These are phyloP conservation scores for Pseudovirgaria hyperparasitica DNA, from an alignment of 2,329 filamentous ascomycete species.

Conservation along the genomic window DNA sequence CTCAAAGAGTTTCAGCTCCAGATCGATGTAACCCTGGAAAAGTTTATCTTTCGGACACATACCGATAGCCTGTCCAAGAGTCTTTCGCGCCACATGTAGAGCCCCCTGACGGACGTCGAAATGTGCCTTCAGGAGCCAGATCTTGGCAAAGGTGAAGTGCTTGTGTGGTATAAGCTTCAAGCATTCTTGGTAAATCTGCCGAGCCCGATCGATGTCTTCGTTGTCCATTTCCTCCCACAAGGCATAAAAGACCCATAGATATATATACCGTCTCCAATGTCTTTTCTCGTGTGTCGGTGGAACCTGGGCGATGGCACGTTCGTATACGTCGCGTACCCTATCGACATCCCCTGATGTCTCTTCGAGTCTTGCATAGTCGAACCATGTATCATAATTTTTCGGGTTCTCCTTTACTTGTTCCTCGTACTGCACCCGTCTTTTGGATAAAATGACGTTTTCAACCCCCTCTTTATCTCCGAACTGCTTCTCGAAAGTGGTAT, in stretches of 20 bases:
- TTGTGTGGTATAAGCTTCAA: slow-evolving; percentile 85
- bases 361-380: slow-evolving; percentile 85
- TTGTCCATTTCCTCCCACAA: slow-evolving; percentile 86
- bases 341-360: slow-evolving; percentile 74
- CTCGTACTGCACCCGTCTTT: slow-evolving; percentile 85
- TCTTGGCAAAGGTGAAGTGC: slow-evolving; percentile 92
- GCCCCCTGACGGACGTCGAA: slow-evolving; percentile 86
- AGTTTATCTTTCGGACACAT: slow-evolving; percentile 94
- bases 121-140: slow-evolving; percentile 88
- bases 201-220: slow-evolving; percentile 63
- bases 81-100: slow-evolving; percentile 69
- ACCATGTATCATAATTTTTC: slow-evolving; percentile 95
- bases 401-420: slow-evolving; percentile 87
- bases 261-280: slow-evolving; percentile 95
- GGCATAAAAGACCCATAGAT: slow-evolving; percentile 95
- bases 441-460: slow-evolving; percentile 90
- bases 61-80: slow-evolving; percentile 78
- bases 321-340: slow-evolving; percentile 82
- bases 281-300: slow-evolving; percentile 93
- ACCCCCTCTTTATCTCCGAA: slow-evolving; percentile 89
- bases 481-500: slow-evolving; percentile 97
- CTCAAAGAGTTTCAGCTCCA: slow-evolving; percentile 89
- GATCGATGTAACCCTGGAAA: slow-evolving; percentile 84
- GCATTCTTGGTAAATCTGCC: slow-evolving; percentile 84
- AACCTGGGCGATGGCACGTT: slow-evolving; percentile 87